Evolutionary conservation across 768 basidiomycete species (phyloP), one percentile per base, ranked within the genome.

Genomic region (Nidularia pulvinata): DNA sequence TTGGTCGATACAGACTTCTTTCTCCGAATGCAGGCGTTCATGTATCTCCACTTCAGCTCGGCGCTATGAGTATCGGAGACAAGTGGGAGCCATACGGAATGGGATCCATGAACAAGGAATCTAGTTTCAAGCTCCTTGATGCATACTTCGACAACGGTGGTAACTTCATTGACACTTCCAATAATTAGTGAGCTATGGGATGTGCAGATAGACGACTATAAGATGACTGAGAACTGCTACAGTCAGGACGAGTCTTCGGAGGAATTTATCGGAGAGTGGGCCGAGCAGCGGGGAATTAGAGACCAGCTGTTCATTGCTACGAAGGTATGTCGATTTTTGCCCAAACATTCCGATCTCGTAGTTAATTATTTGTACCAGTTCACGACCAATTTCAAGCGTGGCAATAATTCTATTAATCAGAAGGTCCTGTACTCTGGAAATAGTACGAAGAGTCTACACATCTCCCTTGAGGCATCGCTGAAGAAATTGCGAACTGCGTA

Each of bases 241-340:
- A 79, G 75, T 49, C 80, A 85, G 56, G 74, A 81, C 51, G 82
- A 79, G 54, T 62, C 73, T 33, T 82, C 79, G 6, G 84, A 88
- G 59, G 79, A 30, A 30, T 30, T 30, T 30, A 30, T 30, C 25
- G 25, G 25, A 30, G 25, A 30, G 25, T 30, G 25, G 80, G 72
- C 75, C 53, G 71, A 77, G 55, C 54, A 65, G 34, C 66, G 78
- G 14, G 69, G 67, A 0, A 75, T 73, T 44, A 67, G 80, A 13
- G 76, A 81, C 52, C 75, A 79, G 55, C 67, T 82, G n/a, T 73
- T 81, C 50, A 69, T 80, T 46, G 73, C 76, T 13, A 65, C 71
- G 49, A 70, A 80, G 69, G 72, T 75, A 54, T 19, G 56, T 46
- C 4, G 25, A 13, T 11, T 16, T 48, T 32, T 25, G 33, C 7